A percentile compares a stretch with the other conserved stretches of the same genome.
These are phyloP conservation scores for Hansenula anomala DNA, from an alignment of 1,139 yeast species.

Conservation along the genomic window DNA sequence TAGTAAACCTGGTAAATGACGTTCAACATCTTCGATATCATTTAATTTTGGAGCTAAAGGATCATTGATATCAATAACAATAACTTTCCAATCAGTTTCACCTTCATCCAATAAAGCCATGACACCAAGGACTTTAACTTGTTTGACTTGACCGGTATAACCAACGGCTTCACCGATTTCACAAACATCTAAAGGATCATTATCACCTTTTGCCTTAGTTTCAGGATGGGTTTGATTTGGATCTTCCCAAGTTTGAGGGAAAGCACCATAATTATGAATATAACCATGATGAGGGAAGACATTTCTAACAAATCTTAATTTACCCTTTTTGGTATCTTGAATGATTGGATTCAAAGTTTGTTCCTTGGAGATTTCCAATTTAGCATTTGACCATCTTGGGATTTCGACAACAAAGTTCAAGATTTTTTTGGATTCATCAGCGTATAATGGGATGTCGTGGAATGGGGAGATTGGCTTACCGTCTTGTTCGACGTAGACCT, in stretches of 20 bases:
- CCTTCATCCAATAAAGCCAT: constrained; percentile 90
- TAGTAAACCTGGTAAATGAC: constrained; percentile 73
- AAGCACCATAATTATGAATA: constrained; percentile 89
- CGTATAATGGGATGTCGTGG: constrained; percentile 72
- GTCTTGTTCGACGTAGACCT: constrained; percentile 66
- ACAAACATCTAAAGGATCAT: constrained; percentile 88
- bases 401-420: constrained; percentile 87
- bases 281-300: constrained; percentile 90
- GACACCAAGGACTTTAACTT: constrained; percentile 81
- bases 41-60: constrained; percentile 68
- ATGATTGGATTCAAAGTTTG: constrained; percentile 71
- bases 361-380: constrained; percentile 74
- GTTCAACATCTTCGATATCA: constrained; percentile 73
- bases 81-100: constrained; percentile 90
- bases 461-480: constrained; percentile 70
- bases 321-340: constrained; percentile 83
- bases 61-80: constrained; percentile 71
- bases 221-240: constrained; percentile 68
- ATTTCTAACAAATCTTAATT: constrained; percentile 79
- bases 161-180: constrained; percentile 78
- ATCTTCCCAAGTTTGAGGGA: constrained; percentile 96
- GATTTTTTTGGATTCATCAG: constrained; percentile 59
- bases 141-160: constrained; percentile 70
- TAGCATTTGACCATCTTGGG: constrained; percentile 90
- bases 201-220: constrained; percentile 80